phyloP scores from a whole-genome alignment of 2,329 filamentous ascomycete genomes.

The Penicillium sp. region DNA sequence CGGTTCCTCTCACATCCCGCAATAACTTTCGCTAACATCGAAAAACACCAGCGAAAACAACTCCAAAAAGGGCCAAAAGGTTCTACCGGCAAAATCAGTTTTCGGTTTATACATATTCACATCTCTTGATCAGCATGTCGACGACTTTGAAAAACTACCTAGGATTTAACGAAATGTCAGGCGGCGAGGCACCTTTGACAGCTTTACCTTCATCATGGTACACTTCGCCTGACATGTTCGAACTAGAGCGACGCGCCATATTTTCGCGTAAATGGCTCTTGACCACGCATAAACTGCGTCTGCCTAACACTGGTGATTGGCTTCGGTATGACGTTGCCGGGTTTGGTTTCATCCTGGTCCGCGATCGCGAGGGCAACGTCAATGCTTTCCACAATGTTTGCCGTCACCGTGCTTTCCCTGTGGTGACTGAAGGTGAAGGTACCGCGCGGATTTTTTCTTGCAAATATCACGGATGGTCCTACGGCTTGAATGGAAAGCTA shows the following conservation, averaged over 20 bases:
- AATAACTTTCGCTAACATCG: neutral
- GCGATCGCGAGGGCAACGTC: conserved; percentile 35
- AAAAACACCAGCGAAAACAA: neutral
- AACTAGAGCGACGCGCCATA: conserved; percentile 61
- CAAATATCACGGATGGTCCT: conserved; percentile 66
- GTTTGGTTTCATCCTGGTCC: conserved; percentile 59
- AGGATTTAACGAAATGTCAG: conserved; percentile 36
- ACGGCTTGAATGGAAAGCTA: conserved; percentile 60
- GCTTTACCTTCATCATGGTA: conserved; percentile 60
- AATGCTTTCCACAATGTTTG: conserved; percentile 66
- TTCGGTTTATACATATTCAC: no score
- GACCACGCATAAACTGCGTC: conserved; percentile 39
- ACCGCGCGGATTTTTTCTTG: conserved; percentile 58
- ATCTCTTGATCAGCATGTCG: neutral
- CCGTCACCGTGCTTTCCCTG: conserved; percentile 62
- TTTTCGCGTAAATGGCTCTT: conserved; percentile 59
- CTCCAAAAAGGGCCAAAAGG: no score
- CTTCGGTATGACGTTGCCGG: conserved; percentile 44
- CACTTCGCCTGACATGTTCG: conserved; percentile 50
- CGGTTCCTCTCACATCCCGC: neutral
- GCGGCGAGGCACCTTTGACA: conserved; percentile 13
- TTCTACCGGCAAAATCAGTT: no score
- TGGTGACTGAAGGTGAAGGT: conserved; percentile 55
- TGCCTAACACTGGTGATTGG: conserved; percentile 20
- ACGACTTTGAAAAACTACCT: conserved; percentile 45